These are phyloP conservation scores for Xylogone sp. DNA, from an alignment of 2,329 filamentous ascomycete genomes.

Conservation along the genomic window DNA sequence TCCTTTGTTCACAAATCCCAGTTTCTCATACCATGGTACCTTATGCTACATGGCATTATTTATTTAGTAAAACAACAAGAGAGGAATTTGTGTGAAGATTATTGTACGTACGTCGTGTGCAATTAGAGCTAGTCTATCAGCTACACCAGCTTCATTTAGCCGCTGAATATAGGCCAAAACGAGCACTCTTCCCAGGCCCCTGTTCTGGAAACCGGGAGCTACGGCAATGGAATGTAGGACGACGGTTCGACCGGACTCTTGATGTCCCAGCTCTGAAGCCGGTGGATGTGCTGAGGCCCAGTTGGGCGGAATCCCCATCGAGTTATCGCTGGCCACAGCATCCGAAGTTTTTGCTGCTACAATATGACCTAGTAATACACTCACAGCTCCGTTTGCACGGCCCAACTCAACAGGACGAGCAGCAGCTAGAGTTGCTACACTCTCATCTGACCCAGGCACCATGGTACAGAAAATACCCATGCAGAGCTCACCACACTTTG, in stretches of 20 bases:
- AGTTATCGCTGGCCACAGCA: constrained; percentile 63
- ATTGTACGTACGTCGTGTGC: constrained; percentile 60
- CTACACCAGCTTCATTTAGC: constrained; percentile 66
- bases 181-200: constrained; percentile 69
- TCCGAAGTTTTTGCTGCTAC: constrained; percentile 68
- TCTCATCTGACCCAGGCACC: constrained; percentile 42
- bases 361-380: constrained; percentile 72
- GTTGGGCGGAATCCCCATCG: constrained; percentile 70
- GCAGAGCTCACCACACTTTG: constrained; percentile 69
- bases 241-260: constrained; percentile 69
- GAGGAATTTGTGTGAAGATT: constrained; percentile 2
- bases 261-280: constrained; percentile 58
- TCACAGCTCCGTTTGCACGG: constrained; percentile 49
- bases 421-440: constrained; percentile 48
- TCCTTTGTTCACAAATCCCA: constrained; percentile 68
- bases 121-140: constrained; percentile 71
- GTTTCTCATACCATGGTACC: constrained; percentile 70
- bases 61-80: constrained; percentile 4
- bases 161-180: constrained; percentile 75
- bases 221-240: constrained; percentile 82
- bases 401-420: constrained; percentile 57
- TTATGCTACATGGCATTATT: constrained; percentile 45
- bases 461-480: constrained; percentile 76
- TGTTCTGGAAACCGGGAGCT: constrained; percentile 68
- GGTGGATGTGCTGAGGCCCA: constrained; percentile 52